These are phyloP conservation scores for Rhizoctonia solani DNA, from an alignment of 1,284 basidiomycete genomes.

Conservation along the genomic window DNA sequence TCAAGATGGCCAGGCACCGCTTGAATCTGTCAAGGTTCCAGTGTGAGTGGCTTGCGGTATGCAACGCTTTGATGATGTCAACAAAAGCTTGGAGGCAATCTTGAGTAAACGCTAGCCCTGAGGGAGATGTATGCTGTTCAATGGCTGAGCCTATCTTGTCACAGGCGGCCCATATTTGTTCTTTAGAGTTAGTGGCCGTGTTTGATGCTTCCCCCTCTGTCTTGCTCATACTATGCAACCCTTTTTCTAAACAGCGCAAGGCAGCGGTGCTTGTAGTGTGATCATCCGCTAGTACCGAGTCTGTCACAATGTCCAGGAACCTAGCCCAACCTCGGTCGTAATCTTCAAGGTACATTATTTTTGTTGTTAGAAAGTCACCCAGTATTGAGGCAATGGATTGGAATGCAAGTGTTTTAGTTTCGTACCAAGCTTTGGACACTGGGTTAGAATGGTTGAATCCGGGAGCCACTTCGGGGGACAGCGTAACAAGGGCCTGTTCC, in stretches of 20 bases:
- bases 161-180: conserved; percentile 72
- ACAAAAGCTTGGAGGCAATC: conserved; percentile 83
- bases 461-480: conserved; percentile 18
- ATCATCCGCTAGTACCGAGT: conserved; percentile 70
- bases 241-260: conserved; percentile 78
- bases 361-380: conserved; percentile 72
- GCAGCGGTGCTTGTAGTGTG: conserved; percentile 76
- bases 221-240: conserved; percentile 59
- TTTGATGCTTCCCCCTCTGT: conserved; percentile 51
- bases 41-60: conserved; percentile 56
- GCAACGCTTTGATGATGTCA: conserved; percentile 67
- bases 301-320: conserved; percentile 70
- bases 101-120: conserved; percentile 71
- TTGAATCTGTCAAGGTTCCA: conserved; percentile 67
- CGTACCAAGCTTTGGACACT: conserved; percentile 66
- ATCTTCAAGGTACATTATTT: conserved; percentile 71
- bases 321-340: conserved; percentile 73
- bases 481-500: conserved; percentile 48
- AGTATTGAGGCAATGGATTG: conserved; percentile 85
- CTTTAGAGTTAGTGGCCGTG: conserved; percentile 55
- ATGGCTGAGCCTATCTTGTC: conserved; percentile 66
- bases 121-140: conserved; percentile 41
- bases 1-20: conserved; percentile 75
- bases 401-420: conserved; percentile 84
- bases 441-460: background rate